These are phyloP conservation scores for Prunus persica DNA, from an alignment of 306 rosid species.

Conservation along the genomic window Prunus_persica_NCBIv2 NC_034010.1:937501-938000, in stretches of 20 bases:
- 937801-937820: background rate
- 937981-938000: background rate
- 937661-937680: background rate
- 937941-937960: background rate
- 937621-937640: background rate
- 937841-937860: background rate
- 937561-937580: background rate
- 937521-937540: background rate
- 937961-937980: background rate
- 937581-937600: background rate
- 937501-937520: background rate
- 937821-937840: background rate
- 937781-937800: background rate
- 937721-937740: background rate
- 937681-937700: background rate
- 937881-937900: background rate
- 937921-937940: background rate
- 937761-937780: background rate
- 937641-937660: background rate
- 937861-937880: background rate
- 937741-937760: background rate
- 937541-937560: background rate
- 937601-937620: background rate
- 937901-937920: background rate
- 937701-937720: background rate